phyloP scores from a whole-genome alignment of 73 alveolate genomes.

The Tetrahymena malaccensis region DNA sequence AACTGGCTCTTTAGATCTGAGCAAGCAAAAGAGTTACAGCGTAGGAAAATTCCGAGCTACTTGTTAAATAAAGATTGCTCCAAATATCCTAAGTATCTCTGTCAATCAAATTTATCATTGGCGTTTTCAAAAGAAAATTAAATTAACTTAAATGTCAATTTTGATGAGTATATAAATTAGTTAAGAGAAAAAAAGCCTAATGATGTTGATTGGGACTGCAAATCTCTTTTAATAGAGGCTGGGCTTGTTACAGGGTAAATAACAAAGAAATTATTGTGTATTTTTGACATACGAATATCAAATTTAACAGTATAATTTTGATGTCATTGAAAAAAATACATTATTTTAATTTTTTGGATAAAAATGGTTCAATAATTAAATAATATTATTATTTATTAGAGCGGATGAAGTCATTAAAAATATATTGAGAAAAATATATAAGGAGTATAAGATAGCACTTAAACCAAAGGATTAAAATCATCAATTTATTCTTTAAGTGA shows the following conservation, averaged over 20 bases:
- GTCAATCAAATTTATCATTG: slow-evolving; percentile 48
- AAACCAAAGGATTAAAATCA: slow-evolving; percentile 27
- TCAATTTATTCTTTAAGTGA: slow-evolving; percentile 52
- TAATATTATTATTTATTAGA: not conserved
- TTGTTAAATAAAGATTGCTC: slow-evolving; percentile 31
- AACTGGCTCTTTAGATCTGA: slow-evolving; percentile 28
- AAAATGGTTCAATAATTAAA: not conserved
- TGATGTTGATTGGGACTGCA: not conserved
- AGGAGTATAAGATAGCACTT: not conserved
- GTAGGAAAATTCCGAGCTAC: slow-evolving; percentile 32
- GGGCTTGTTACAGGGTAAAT: slow-evolving; percentile 37
- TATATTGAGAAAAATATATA: slow-evolving; percentile 32
- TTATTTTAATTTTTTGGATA: not conserved
- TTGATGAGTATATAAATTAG: slow-evolving; percentile 38
- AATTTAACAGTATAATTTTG: too few species aligned
- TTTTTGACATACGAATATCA: too few species aligned
- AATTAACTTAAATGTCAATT: slow-evolving; percentile 49
- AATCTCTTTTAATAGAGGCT: slow-evolving; percentile 5
- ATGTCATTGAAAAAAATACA: too few species aligned
- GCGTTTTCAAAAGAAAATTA: slow-evolving; percentile 63
- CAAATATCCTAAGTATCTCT: slow-evolving; percentile 22
- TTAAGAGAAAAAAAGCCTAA: not conserved
- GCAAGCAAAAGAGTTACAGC: not conserved
- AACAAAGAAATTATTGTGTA: too few species aligned
- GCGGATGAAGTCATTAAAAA: slow-evolving; percentile 61